Evolutionary conservation across 148 eudicot genomes (phyloP).

Genomic region (Cornus suecica): DNA sequence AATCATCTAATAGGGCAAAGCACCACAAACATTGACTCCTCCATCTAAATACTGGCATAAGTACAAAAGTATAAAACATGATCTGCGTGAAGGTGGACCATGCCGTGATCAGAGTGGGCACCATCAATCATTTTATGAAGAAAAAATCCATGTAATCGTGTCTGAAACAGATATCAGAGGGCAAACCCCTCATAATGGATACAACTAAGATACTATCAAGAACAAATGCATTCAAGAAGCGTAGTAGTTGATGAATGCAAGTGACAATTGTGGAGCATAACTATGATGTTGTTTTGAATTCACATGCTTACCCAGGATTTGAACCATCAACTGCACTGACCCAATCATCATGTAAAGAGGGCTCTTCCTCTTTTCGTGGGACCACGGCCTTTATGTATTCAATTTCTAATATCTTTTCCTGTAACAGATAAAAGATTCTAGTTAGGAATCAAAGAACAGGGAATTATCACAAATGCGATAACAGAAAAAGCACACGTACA

Average conservation of each 20-base stretch:
- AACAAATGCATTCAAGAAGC: background rate
- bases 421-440: slow-evolving; percentile 14
- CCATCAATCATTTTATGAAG: background rate
- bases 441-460: slow-evolving; percentile 9
- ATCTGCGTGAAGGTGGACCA: background rate
- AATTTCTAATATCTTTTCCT: slow-evolving; percentile 91
- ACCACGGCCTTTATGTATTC: slow-evolving; percentile 84
- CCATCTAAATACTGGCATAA: too few relatives aligned
- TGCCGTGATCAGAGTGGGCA: background rate
- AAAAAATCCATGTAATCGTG: background rate
- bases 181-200: background rate
- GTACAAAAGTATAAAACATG: background rate
- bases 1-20: too few relatives aligned
- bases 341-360: slow-evolving; percentile 92
- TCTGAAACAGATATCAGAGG: background rate
- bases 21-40: too few relatives aligned
- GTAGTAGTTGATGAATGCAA: background rate
- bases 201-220: background rate
- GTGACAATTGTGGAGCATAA: background rate
- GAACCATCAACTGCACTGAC: slow-evolving; percentile 93
- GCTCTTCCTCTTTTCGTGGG: slow-evolving; percentile 81
- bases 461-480: background rate
- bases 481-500: background rate
- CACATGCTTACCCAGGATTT: slow-evolving; percentile 51
- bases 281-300: background rate